Base-by-base conservation (phyloP, 2,329 filamentous ascomycete species). In the Cryoendolithus antarcticus region DNA sequence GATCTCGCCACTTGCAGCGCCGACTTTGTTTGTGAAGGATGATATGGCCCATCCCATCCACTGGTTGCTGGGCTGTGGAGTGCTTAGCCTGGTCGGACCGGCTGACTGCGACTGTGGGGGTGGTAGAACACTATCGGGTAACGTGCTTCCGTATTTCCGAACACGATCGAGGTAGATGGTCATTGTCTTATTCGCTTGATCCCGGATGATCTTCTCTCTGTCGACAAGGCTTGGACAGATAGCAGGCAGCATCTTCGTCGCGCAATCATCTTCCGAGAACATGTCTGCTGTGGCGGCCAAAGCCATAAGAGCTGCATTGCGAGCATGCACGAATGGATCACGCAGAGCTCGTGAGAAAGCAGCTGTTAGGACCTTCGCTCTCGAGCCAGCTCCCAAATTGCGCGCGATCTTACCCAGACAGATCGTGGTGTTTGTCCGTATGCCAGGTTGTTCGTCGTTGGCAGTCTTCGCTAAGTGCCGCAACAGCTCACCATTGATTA, bases 11-110 rank as follows among this genome's bases (percentile, higher is more conserved):
- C 82, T 82, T 0, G 86, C 86, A 0, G 82, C 65, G 2, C 85
- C 80, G 9, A 96, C 60, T 54, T 94, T 95, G 62, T 96, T 96
- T 2, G 91, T 96, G 57, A 98, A 98, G 1, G 86, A 95, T 0
- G 91, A 96, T 39, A 98, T 95, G 1, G 91, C 91, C 91, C 91
- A 98, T 9, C 91, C 91, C 1, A 91, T 77, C 91, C 91, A 96
- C 2, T 78, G 77, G 13, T 72, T 59, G 9, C 54, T 44, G 3
- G 54, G 54, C 44, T 86, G 82, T 1, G 86, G 80, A 1, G 83
- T 91, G 45, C 80, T 79, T 70, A 93, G 91, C 28, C 85, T 75
- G 1, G 74, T 71, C 31, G 64, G 59, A 9, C 56, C 59, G 24
- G 62, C 58, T 4, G 66, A 65, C 3, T 72, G 63, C 15, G 66